Base-by-base conservation (phyloP, 164 flowering plant genomes). In the Piper betle region DNA sequence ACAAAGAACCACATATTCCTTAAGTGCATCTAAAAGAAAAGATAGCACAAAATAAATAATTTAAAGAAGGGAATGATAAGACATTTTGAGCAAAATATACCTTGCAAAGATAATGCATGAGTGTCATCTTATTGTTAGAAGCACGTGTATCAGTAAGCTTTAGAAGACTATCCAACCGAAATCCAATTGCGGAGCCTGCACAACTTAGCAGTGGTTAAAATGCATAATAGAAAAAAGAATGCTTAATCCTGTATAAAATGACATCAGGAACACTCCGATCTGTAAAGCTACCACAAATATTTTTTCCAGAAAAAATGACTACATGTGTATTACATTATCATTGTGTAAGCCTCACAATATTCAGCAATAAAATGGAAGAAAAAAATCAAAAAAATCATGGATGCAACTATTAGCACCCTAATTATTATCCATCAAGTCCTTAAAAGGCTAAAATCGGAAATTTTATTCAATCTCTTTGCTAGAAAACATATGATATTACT, bases 91-190 rank as follows among this genome's bases (percentile, higher is more conserved):
- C 38, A 46, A 50, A 54, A 6, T 64, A 64, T 71, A 88, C 96
- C 93, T 88, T 86, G 63, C 96, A 86, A 66, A 88, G 83, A 71
- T 81, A 88, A 77, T 88, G 90, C 92, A 88, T 86, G 33, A 86
- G 88, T 43, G 92, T 88, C 90, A 84, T 88, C 75, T 81, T 88
- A 75, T 64, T 86, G 73, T 83, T 86, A 40, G 90, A 62, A 69
- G 92, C 88, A 74, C 96, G 96, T 8, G 96, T 88, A 64, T 88
- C 96, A 25, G 75, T 72, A 48, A 88, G 87, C 74, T 88, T 88
- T 59, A 86, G 69, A 68, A 88, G 89, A 71, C 92, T 88, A 67
- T 88, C 96, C 82, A 88, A 71, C 75, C 86, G 84, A 71, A 88
- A 88, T 52, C 96, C 96, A 67, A 86, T 66, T 40, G 96, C 96